Conservation (phyloP, 75 land plant genomes). For the Azolla pinnata region DNA sequence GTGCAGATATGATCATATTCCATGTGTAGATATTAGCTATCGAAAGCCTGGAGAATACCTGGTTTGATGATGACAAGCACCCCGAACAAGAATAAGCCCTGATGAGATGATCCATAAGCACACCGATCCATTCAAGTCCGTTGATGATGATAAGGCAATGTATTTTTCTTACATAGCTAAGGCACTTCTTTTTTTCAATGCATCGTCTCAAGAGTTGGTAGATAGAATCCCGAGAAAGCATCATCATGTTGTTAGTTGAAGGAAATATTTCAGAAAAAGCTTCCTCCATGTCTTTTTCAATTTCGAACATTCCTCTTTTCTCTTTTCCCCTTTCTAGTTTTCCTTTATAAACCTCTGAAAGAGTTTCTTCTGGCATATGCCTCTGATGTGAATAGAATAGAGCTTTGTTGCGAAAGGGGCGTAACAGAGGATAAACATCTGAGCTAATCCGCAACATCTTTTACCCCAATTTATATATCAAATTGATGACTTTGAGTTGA, state of each 20-base stretch:
- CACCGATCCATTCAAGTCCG: not conserved
- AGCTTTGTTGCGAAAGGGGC: too few relatives aligned
- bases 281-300: too few relatives aligned
- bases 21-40: not conserved
- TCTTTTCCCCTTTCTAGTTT: too few relatives aligned
- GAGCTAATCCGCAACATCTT: too few relatives aligned
- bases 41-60: not conserved
- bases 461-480: too few relatives aligned
- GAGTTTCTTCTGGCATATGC: too few relatives aligned
- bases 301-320: too few relatives aligned
- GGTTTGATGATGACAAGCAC: not conserved
- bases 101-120: constrained; percentile 2
- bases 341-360: too few relatives aligned
- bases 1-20: constrained; percentile 1
- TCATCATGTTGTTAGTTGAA: not conserved
- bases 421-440: too few relatives aligned
- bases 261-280: too few relatives aligned
- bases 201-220: not conserved
- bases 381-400: too few relatives aligned
- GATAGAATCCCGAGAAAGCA: not conserved
- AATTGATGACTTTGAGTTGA: too few relatives aligned
- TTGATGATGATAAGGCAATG: constrained; percentile 5
- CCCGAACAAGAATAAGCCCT: not conserved
- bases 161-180: not conserved
- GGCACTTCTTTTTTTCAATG: not conserved